phyloP scores from a whole-genome alignment of 176 grass and related monocot species.

The Canna indica region DNA sequence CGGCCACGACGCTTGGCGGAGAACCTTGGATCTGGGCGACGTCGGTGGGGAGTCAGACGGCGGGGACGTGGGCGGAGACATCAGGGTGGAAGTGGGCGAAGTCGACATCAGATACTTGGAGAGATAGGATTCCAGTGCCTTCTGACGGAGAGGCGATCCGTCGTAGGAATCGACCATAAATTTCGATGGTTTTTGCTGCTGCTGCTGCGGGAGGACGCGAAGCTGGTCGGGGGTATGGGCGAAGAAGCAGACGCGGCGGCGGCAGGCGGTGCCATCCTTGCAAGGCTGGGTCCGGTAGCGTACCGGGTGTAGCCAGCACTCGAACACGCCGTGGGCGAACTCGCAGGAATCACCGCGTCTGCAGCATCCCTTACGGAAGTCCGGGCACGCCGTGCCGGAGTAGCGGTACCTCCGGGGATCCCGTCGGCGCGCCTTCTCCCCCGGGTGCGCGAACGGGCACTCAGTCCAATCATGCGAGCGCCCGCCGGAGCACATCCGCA shows the following conservation, averaged over 20 bases:
- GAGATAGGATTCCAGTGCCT: slow-evolving; percentile 5
- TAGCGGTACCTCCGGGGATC: slow-evolving; percentile 36
- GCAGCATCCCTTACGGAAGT: slow-evolving; percentile 17
- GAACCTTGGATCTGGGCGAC: not conserved
- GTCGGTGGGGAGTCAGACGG: slow-evolving; percentile 17
- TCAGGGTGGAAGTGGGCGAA: not conserved
- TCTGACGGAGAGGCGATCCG: slow-evolving; percentile 5
- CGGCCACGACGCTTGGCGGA: not conserved
- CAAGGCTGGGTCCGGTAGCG: slow-evolving; percentile 17
- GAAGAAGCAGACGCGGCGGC: slow-evolving; percentile 16
- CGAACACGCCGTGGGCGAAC: slow-evolving; percentile 13
- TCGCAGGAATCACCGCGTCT: slow-evolving; percentile 8
- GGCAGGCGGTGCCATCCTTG: slow-evolving; percentile 12
- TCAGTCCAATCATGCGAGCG: slow-evolving; percentile 33
- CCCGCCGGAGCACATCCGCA: slow-evolving; percentile 26
- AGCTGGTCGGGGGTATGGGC: slow-evolving; percentile 9
- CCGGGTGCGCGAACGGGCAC: slow-evolving; percentile 52
- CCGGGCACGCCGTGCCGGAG: slow-evolving; percentile 27
- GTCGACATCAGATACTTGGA: slow-evolving; percentile 6
- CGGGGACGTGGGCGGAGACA: not conserved
- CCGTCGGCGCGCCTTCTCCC: slow-evolving; percentile 37
- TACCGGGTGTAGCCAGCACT: slow-evolving; percentile 16
- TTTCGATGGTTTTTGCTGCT: not conserved
- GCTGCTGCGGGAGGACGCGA: slow-evolving; percentile 2
- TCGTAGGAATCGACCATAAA: not conserved